Conservation (phyloP, 2,329 filamentous ascomycete species). For the Aspergillus luchuensis region DNA sequence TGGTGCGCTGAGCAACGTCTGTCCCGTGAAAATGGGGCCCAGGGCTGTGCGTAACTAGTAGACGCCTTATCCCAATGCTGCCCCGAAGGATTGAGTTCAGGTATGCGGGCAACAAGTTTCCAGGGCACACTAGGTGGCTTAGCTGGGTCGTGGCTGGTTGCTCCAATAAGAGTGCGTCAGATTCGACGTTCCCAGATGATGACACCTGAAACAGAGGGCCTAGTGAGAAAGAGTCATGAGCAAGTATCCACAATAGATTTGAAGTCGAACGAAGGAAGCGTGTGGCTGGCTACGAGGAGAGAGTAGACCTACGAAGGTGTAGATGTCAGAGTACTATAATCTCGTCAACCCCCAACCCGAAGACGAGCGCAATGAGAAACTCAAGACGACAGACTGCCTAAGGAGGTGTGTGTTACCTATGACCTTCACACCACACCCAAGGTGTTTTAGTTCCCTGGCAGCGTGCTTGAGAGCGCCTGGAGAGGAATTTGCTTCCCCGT, state of each 20-base stretch:
- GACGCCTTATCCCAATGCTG: background rate
- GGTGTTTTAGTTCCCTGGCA: background rate
- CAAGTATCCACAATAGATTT: background rate
- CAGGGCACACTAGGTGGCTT: background rate
- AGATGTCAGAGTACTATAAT: background rate
- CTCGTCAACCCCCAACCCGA: background rate
- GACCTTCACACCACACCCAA: background rate
- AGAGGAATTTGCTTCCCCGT: background rate
- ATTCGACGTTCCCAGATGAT: background rate
- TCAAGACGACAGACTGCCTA: background rate
- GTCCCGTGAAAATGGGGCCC: background rate
- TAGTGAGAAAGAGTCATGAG: background rate
- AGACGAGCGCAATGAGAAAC: background rate
- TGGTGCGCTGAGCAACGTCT: background rate
- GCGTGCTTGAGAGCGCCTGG: background rate
- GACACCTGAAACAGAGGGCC: background rate
- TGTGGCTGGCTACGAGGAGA: background rate
- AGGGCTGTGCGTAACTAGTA: background rate
- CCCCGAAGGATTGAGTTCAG: slow-evolving; percentile 3
- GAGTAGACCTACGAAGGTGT: background rate
- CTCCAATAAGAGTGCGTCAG: background rate
- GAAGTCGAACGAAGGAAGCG: background rate
- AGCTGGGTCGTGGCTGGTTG: background rate
- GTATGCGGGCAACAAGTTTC: background rate
- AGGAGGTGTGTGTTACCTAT: background rate